Base-by-base conservation (phyloP, 768 basidiomycete species). In the Serendipita vermifera region DNA sequence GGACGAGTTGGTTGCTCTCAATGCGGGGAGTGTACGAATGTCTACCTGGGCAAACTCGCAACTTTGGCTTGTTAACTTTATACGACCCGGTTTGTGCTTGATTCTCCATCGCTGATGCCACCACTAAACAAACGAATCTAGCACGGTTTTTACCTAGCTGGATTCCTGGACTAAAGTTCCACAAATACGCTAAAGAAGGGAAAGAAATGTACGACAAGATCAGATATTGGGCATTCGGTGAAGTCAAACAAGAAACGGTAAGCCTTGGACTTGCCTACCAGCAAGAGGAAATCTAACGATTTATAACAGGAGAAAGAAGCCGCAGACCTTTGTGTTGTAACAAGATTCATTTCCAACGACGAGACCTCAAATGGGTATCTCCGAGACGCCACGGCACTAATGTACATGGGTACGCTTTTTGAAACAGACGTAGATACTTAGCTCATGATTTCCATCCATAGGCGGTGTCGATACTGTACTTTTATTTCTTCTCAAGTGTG, bases 91-190 rank as follows among this genome's bases (percentile, higher is more conserved):
- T 51, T 20, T 26, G 46, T 51, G 22, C 27, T 26, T 43, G 14
- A 24, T 43, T 13, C 24, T 24, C 29, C 27, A 22, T 26, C 26
- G 40, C 9, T 9, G 40, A 20, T 51, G 20, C 27, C 27, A n/a
- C n/a, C 29, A 7, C 29, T 7, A 7, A 7, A 9, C n/a, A 9
- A 15, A 43, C 26, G 11, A 11, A 26, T 51, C 17, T 48, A 75
- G 73, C 73, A 48, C 63, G 69, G 31, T 69, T 65, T 59, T 17
- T 75, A 1, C 75, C 75, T 0, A 60, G 62, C 0, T 75, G 75
- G 74, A 67, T 75, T 54, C 73, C 75, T 20, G 70, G 73, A 2
- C 70, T 69, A 33, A 64, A 60, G 1, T 76, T 74, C 65, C 73
- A 75, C 59, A 62, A 64, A 11, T 27, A 5, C 22, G 46, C 46